phyloP scores from a whole-genome alignment of 1,284 basidiomycete genomes.

The Ganoderma multipileum region DNA sequence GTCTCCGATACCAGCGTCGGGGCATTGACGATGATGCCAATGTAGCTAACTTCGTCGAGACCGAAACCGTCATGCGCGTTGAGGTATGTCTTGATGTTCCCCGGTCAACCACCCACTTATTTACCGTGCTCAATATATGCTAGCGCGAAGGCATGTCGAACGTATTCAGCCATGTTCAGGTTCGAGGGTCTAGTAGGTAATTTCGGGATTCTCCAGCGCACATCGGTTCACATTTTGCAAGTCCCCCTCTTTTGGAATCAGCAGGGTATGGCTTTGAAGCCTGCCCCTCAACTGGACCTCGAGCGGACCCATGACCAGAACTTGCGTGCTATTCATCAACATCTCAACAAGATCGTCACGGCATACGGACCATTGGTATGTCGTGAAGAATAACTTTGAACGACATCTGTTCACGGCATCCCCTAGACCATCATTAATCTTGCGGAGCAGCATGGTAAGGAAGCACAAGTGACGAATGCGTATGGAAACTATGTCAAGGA shows the following conservation, averaged over 20 bases:
- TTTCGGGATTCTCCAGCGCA: conserved; percentile 9
- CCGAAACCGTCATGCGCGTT: conserved; percentile 86
- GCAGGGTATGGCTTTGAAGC: conserved; percentile 85
- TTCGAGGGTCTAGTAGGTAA: conserved; percentile 84
- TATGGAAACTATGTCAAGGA: conserved; percentile 77
- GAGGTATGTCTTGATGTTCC: conserved; percentile 54
- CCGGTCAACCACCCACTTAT: not conserved
- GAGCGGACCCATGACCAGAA: conserved; percentile 82
- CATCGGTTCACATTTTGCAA: conserved; percentile 39
- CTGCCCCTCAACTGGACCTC: conserved; percentile 78
- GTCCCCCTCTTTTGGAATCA: conserved; percentile 93
- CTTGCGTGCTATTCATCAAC: conserved; percentile 71
- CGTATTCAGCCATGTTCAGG: conserved; percentile 87
- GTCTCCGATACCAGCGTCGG: conserved; percentile 94
- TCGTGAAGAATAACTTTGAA: not conserved
- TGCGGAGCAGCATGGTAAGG: conserved; percentile 91
- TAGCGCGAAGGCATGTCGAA: conserved; percentile 77
- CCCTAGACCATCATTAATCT: conserved; percentile 84
- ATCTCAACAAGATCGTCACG: conserved; percentile 74
- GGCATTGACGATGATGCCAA: conserved; percentile 89
- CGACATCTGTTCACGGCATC: not conserved
- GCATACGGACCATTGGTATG: conserved; percentile 81
- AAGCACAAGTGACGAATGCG: conserved; percentile 80
- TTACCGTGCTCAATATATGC: not conserved
- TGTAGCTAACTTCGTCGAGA: conserved; percentile 93